Base-by-base conservation (phyloP, 1,139 yeast genomes). In the Pichia sp. region DNA sequence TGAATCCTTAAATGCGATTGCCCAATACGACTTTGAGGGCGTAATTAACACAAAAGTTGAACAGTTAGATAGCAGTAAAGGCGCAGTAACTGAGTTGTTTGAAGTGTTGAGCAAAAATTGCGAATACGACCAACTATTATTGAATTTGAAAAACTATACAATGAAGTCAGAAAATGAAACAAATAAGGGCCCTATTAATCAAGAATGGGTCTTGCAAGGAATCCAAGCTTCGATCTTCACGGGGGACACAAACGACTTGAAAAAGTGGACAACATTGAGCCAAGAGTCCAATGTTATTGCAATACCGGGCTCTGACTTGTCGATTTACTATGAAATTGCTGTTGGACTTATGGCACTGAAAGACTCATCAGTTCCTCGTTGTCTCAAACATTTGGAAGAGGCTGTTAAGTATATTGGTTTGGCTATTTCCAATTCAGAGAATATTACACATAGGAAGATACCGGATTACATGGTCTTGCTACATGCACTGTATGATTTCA, bases 1-100 rank as follows among this genome's bases (percentile, higher is more conserved):
- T 59, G 93, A 88, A 59, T 90, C 97, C 45, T 86, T 90, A 62
- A 85, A 85, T 54, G 88, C 87, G 0, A 70, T 87, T 45, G 80
- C 89, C 15, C 59, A 61, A 38, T 51, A 52, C 44, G 56, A 56
- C 26, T 54, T 58, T 43, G 57, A 55, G 11, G 53, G 44, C 26
- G 67, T 70, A 34, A 64, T 8, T 1, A 7, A n/a, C n/a, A 10
- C 11, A 11, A 10, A 10, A 1, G 13, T n/a, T 23, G 45, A 11
- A 11, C 30, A 38, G 13, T n/a, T 16, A 5, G 30, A 23, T 11
- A 41, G 19, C 8, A 49, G 71, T 52, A 56, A 61, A 38, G 55
- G 72, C 56, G 59, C 71, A 43, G 70, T 71, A 45, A 69, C 73
- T 2, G 76, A 78, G 52, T 68, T 79, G 65, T 60, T 82, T 57